A percentile compares a stretch with the other conserved stretches of the same genome.
Evolutionary conservation across 257 asterid species (phyloP).

Genomic region (Nicotiana obtusifolia): DNA sequence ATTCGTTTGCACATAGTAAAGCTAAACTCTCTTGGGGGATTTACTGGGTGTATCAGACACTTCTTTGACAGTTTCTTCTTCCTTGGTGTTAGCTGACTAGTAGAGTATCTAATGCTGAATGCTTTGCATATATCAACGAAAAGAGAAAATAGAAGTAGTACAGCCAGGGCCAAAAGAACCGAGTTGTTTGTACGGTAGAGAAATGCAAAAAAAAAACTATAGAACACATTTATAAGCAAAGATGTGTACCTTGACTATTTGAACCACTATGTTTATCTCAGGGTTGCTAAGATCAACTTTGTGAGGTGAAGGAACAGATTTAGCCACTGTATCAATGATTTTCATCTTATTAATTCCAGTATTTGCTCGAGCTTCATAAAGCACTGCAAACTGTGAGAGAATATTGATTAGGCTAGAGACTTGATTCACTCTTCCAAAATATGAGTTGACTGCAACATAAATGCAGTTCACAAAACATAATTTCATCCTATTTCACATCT

Average conservation of each 20-base stretch:
- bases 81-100: background rate
- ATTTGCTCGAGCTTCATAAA: slow-evolving; percentile 93
- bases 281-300: slow-evolving; percentile 88
- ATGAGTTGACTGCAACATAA: background rate
- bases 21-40: background rate
- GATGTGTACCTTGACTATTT: slow-evolving; percentile 68
- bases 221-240: background rate
- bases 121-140: background rate
- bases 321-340: slow-evolving; percentile 79
- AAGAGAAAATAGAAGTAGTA: background rate
- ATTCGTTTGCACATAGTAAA: background rate
- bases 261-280: slow-evolving; percentile 69
- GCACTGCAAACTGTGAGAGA: slow-evolving; percentile 64
- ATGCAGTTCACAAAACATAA: background rate
- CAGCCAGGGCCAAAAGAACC: background rate
- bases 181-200: background rate
- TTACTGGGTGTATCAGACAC: background rate
- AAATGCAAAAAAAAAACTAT: background rate
- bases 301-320: slow-evolving; percentile 67
- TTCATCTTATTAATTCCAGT: slow-evolving; percentile 74
- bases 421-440: background rate
- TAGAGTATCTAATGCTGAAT: background rate
- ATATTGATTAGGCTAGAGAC: slow-evolving; percentile 1
- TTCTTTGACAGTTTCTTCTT: background rate
- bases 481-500: slow-evolving; percentile 1